Percentiles rank a stretch among this genome's conserved stretches.
These are phyloP conservation scores for Aspergillus sparsus DNA, from an alignment of 495 filamentous ascomycete species.

Conservation along the genomic window DNA sequence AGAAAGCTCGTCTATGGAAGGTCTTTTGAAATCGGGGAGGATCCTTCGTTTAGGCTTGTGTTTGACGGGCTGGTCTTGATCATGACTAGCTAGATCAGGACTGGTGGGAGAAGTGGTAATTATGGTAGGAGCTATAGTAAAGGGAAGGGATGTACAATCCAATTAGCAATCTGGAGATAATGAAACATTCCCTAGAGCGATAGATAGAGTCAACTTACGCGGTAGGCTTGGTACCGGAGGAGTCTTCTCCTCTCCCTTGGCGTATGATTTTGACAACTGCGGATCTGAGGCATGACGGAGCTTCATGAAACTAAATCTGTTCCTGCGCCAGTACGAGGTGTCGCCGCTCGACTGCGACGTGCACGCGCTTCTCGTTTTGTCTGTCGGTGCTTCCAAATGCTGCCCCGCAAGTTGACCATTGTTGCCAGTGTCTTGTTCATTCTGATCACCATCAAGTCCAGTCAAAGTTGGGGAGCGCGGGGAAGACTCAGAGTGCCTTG, in stretches of 20 bases:
- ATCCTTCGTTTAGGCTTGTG: slow-evolving; percentile 46
- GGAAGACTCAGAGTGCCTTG: slow-evolving; percentile 44
- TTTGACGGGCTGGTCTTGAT: slow-evolving; percentile 50
- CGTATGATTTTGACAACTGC: slow-evolving; percentile 80
- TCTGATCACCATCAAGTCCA: slow-evolving; percentile 22
- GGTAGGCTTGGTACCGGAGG: slow-evolving; percentile 75
- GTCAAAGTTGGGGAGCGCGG: slow-evolving; percentile 31
- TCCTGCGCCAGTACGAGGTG: slow-evolving; percentile 35
- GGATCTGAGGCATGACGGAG: slow-evolving; percentile 94
- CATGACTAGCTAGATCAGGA: slow-evolving; percentile 57
- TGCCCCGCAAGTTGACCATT: slow-evolving; percentile 22
- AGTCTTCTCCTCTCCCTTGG: slow-evolving; percentile 61
- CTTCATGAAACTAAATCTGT: slow-evolving; percentile 86
- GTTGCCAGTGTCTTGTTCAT: slow-evolving; percentile 12
- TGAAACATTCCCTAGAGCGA: neutral
- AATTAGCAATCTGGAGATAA: neutral
- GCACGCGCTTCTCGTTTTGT: slow-evolving; percentile 18
- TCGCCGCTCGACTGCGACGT: slow-evolving; percentile 28
- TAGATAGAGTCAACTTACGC: slow-evolving; percentile 54
- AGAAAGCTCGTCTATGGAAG: slow-evolving; percentile 39
- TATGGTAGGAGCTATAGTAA: slow-evolving; percentile 73
- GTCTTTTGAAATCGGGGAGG: slow-evolving; percentile 34
- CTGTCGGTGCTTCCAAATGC: slow-evolving; percentile 20
- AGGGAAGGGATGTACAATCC: neutral
- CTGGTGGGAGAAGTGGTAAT: slow-evolving; percentile 90